These are phyloP conservation scores for Ganoderma sinense DNA, from an alignment of 1,284 basidiomycete species.

Conservation along the genomic window DNA sequence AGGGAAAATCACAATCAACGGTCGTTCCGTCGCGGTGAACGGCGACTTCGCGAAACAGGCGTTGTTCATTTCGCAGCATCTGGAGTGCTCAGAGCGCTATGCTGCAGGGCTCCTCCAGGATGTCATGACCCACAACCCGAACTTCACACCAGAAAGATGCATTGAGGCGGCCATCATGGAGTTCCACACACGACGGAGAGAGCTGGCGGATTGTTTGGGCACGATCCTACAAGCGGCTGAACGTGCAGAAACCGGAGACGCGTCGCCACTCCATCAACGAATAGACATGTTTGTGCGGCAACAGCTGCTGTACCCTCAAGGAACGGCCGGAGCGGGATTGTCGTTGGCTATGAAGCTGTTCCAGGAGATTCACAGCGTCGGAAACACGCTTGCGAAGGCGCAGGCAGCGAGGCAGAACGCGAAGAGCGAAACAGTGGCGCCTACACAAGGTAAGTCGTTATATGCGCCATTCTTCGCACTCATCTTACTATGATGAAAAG, in stretches of 20 bases:
- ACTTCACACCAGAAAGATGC: slow-evolving; percentile 59
- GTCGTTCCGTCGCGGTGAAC: slow-evolving; percentile 70
- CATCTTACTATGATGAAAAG: background rate
- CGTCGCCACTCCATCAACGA: slow-evolving; percentile 53
- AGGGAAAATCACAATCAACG: slow-evolving; percentile 71
- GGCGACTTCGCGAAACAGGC: slow-evolving; percentile 78
- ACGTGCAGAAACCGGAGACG: slow-evolving; percentile 46
- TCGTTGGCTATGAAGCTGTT: slow-evolving; percentile 63
- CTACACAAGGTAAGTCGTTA: slow-evolving; percentile 57
- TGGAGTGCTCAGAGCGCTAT: slow-evolving; percentile 81
- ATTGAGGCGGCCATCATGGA: slow-evolving; percentile 72
- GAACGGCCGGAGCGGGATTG: slow-evolving; percentile 42
- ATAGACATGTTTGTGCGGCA: slow-evolving; percentile 60
- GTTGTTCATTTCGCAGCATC: slow-evolving; percentile 77
- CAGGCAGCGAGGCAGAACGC: slow-evolving; percentile 68
- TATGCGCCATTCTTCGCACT: background rate
- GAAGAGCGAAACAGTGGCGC: slow-evolving; percentile 63
- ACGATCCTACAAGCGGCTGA: slow-evolving; percentile 57
- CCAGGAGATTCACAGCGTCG: slow-evolving; percentile 66
- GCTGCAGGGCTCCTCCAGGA: slow-evolving; percentile 73
- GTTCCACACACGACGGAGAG: slow-evolving; percentile 71
- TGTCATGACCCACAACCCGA: slow-evolving; percentile 69
- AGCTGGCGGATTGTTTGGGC: slow-evolving; percentile 71
- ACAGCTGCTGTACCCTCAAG: slow-evolving; percentile 54
- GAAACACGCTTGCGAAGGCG: slow-evolving; percentile 57